Evolutionary conservation across 768 basidiomycete genomes (phyloP).

Genomic region (Lentinula sp.): DNA sequence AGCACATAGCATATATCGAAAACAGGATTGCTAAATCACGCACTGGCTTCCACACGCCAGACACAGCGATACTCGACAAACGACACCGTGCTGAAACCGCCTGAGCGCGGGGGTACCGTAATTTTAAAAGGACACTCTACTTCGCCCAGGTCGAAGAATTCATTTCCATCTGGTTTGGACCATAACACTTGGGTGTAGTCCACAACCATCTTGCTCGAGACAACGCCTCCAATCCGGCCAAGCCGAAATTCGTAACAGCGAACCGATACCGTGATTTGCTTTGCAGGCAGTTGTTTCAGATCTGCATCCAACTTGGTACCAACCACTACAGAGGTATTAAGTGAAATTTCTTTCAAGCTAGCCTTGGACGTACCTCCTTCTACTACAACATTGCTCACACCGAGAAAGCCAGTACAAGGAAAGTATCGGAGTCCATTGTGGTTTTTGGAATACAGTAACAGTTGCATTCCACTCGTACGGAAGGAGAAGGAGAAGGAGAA

Average conservation of each 20-base stretch:
- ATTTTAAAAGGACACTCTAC: constrained; percentile 69
- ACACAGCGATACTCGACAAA: constrained; percentile 75
- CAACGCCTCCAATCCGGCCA: constrained; percentile 44
- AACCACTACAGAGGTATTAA: constrained; percentile 40
- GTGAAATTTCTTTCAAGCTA: constrained; percentile 7
- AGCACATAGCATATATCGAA: background rate
- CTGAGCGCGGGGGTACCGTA: constrained; percentile 53
- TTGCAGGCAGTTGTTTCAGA: constrained; percentile 58
- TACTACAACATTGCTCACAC: constrained; percentile 72
- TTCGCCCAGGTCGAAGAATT: constrained; percentile 57
- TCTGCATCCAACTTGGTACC: constrained; percentile 68
- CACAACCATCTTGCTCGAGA: constrained; percentile 61
- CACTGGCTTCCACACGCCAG: constrained; percentile 83
- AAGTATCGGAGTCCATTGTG: constrained; percentile 43
- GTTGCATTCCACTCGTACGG: constrained; percentile 9
- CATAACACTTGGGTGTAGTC: constrained; percentile 65
- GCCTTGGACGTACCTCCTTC: constrained; percentile 45
- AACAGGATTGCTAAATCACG: constrained; percentile 19
- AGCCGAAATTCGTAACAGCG: constrained; percentile 79
- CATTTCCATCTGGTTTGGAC: constrained; percentile 52
- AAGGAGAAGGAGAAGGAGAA: constrained; percentile 18
- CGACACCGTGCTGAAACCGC: constrained; percentile 63
- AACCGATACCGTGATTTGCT: constrained; percentile 65
- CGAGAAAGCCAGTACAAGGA: constrained; percentile 73
- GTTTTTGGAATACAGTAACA: constrained; percentile 3